These are phyloP conservation scores for Neofusicoccum umdonicola DNA, from an alignment of 2,329 filamentous ascomycete species.

Conservation along the genomic window DNA sequence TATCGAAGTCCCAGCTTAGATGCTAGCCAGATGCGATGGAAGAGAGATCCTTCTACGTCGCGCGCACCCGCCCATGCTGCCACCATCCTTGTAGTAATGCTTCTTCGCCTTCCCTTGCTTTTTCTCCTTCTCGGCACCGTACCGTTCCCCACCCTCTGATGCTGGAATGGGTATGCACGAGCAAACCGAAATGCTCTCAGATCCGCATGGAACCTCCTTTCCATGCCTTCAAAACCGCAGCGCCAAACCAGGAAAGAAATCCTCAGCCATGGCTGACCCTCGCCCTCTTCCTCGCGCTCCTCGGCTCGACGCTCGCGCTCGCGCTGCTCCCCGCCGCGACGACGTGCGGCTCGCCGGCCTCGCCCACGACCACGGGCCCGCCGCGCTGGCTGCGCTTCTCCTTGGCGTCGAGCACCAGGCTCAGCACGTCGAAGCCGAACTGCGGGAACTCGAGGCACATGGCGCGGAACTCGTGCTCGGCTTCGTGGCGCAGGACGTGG, in stretches of 20 bases:
- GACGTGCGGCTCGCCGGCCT: slow-evolving; percentile 3
- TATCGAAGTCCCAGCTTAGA: too few species aligned
- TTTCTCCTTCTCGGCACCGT: too few species aligned
- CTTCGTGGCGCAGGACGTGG: slow-evolving; percentile 79
- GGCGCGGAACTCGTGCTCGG: slow-evolving; percentile 77
- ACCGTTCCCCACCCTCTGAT: too few species aligned
- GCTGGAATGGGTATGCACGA: too few species aligned
- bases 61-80: too few species aligned
- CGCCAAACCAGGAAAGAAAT: not conserved
- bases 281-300: slow-evolving; percentile 37
- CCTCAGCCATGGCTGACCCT: slow-evolving; percentile 26
- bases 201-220: not conserved
- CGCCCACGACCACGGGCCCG: slow-evolving; percentile 19
- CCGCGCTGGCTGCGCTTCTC: slow-evolving; percentile 40
- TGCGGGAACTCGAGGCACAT: slow-evolving; percentile 88
- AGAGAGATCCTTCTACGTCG: too few species aligned
- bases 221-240: not conserved
- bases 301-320: slow-evolving; percentile 23
- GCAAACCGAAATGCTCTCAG: not conserved
- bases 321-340: not conserved
- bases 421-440: slow-evolving; percentile 90
- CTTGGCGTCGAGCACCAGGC: slow-evolving; percentile 54
- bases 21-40: too few species aligned
- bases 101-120: too few species aligned
- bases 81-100: too few species aligned